Base-by-base conservation (phyloP, 148 eudicot species). In the Hydrangea macrophylla region DNA sequence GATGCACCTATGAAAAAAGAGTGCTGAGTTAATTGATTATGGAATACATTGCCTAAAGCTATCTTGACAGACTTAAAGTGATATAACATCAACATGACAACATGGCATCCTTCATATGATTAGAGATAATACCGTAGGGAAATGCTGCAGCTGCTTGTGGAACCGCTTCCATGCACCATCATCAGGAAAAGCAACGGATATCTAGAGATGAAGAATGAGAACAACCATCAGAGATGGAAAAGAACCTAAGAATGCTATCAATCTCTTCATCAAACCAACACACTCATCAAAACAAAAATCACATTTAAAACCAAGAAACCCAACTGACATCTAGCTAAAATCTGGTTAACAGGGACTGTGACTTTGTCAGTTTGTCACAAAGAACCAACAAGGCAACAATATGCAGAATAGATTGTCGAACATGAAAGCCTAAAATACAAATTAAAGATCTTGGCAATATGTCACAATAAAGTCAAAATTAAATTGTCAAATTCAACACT, bases 131-230 rank as follows among this genome's bases (percentile, higher is more conserved):
- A 91, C 99, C 86, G 70, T 83, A 28, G 97, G 97, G 64, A 88
- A 94, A 78, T 94, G 99, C 70, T 94, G 99, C 67, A 94, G 91
- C 87, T 88, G 96, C 82, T 94, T 94, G 78, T 89, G 91, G 75
- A 94, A 94, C 66, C 97, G 82, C 84, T 94, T 94, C 99, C 99
- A 94, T 33, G 99, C 87, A 78, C 99, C 99, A 78, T 94, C 99
- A 80, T 94, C 97, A 20, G 99, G 99, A 79, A 94, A 94, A 67
- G 99, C 99, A 62, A 94, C 78, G 33, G 97, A 78, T 78, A 94
- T 94, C 98, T 94, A 81, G 53, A 72, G 45, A 60, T n/a, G n/a
- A 48, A 53, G 18, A 61, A 53, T 22, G 40, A 44, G 3, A 69
- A 61, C 7, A 31, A 36, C 27, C 27, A 35, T 69, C 27, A 72